Base-by-base conservation (phyloP, 169 alveolate species). In the Eimeria necatrix region DNA sequence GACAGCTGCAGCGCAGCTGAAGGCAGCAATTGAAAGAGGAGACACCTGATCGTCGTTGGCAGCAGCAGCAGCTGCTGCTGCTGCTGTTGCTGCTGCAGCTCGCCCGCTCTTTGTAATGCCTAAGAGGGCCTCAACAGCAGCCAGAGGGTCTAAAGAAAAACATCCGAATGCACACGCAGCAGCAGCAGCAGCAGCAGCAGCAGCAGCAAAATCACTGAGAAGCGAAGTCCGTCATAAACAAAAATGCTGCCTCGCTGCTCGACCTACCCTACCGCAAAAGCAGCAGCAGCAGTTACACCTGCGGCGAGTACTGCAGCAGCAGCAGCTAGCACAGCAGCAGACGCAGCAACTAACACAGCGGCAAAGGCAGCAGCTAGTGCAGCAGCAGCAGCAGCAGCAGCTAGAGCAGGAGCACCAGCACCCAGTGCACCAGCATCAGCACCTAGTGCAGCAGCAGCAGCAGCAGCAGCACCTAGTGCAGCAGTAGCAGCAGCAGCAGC, bases 1-100 rank as follows among this genome's bases (percentile, higher is more conserved):
- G 41, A 68, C n/a, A 14, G n/a, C 78, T 68, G 78, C 78, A 68
- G 32, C 32, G 32, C 78, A 68, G 78, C 32, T 68, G 78, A 68
- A 68, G 9, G 78, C 78, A 18, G 78, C 78, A 18, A 68, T 24
- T 18, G 46, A 12, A n/a, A 68, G 78, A 3, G 78, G 78, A 8
- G 46, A n/a, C 78, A 68, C 46, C 78, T 68, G n/a, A 1, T 16
- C n/a, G 41, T 68, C 78, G 41, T 24, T 24, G 12, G 87, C 61
- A 12, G 87, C 24, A 76, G 61, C 64, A 76, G 24, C 0, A 4
- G 32, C 87, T 71, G 49, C 61, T 46, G 61, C 87, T 76, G 87
- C 87, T 20, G 61, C 87, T 22, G 83, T 10, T 48, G 20, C 46
- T 22, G 61, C 61, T 48, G 59, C 61, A 16, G 59, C 64, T 46